These are phyloP conservation scores for Coleophoma crateriformis DNA, from an alignment of 2,329 filamentous ascomycete species.

Conservation along the genomic window DNA sequence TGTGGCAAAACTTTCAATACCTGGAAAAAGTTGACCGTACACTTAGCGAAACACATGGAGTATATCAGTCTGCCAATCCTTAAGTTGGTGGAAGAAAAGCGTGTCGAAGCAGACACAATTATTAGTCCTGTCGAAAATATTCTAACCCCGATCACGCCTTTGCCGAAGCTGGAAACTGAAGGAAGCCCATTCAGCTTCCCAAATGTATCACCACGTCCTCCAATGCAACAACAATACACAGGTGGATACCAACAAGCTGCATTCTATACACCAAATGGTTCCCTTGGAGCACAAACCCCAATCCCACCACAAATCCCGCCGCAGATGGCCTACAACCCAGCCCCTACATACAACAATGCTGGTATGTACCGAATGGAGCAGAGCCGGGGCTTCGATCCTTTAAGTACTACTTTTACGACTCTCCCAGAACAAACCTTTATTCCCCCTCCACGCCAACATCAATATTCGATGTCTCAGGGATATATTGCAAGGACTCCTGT, in stretches of 20 bases:
- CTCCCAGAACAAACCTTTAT: constrained; percentile 13
- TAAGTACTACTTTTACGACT: constrained; percentile 11
- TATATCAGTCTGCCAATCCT: constrained; percentile 81
- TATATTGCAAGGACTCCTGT: constrained; percentile 16
- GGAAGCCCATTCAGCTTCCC: constrained; percentile 19
- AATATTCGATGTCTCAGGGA: constrained; percentile 17
- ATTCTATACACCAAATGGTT: constrained; percentile 11
- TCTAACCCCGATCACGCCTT: constrained; percentile 21
- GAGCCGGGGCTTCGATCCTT: constrained; percentile 10
- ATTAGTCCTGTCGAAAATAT: constrained; percentile 57
- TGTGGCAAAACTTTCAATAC: constrained; percentile 74
- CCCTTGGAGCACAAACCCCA: constrained; percentile 8
- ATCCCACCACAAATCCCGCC: constrained; percentile 13
- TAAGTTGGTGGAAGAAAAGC: constrained; percentile 45
- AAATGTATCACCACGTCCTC: constrained; percentile 18
- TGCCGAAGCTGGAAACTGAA: constrained; percentile 17
- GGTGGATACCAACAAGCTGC: constrained; percentile 11
- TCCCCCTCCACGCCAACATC: constrained; percentile 3
- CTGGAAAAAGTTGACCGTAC: constrained; percentile 94
- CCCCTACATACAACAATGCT: constrained; percentile 9
- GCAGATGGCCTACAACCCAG: constrained; percentile 11
- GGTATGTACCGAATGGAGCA: constrained; percentile 14
- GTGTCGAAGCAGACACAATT: constrained; percentile 54
- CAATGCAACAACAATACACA: constrained; percentile 13
- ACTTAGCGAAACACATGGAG: constrained; percentile 92